A percentile compares a stretch with the other conserved stretches of the same genome.
phyloP scores from a whole-genome alignment of 768 basidiomycete species.

The Amanita pallidorosea region DNA sequence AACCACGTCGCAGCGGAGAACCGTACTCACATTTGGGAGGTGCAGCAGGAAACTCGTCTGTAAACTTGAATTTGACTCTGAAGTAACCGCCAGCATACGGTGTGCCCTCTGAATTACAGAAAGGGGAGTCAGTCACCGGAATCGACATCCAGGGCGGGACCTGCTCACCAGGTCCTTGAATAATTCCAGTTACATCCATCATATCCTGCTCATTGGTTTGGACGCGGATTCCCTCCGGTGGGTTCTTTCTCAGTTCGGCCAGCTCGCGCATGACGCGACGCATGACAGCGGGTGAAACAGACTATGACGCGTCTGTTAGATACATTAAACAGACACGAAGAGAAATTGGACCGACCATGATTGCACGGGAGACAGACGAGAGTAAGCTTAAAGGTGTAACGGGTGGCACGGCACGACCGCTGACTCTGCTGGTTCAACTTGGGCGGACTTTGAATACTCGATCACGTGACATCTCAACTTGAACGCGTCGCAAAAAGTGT shows the following conservation, averaged over 20 bases:
- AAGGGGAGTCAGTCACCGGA: constrained; percentile 16
- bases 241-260: constrained; percentile 65
- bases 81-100: constrained; percentile 63
- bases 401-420: neutral
- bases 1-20: neutral
- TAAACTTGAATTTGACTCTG: constrained; percentile 78
- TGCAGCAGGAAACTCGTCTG: constrained; percentile 85
- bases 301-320: constrained; percentile 14
- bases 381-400: neutral
- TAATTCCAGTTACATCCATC: constrained; percentile 77
- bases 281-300: constrained; percentile 46
- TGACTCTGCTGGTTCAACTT: neutral
- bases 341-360: neutral
- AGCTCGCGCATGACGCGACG: constrained; percentile 87
- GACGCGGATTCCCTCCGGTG: constrained; percentile 89
- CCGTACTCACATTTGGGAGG: constrained; percentile 79
- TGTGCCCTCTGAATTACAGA: constrained; percentile 35
- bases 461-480: neutral
- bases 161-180: constrained; percentile 78
- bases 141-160: constrained; percentile 2
- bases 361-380: neutral
- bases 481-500: neutral
- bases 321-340: neutral
- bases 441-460: neutral
- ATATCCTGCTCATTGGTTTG: constrained; percentile 82